A percentile compares a stretch with the other conserved stretches of the same genome.
These are phyloP conservation scores for Eucommia ulmoides DNA, from an alignment of 257 asterid genomes.

Conservation along the genomic window DNA sequence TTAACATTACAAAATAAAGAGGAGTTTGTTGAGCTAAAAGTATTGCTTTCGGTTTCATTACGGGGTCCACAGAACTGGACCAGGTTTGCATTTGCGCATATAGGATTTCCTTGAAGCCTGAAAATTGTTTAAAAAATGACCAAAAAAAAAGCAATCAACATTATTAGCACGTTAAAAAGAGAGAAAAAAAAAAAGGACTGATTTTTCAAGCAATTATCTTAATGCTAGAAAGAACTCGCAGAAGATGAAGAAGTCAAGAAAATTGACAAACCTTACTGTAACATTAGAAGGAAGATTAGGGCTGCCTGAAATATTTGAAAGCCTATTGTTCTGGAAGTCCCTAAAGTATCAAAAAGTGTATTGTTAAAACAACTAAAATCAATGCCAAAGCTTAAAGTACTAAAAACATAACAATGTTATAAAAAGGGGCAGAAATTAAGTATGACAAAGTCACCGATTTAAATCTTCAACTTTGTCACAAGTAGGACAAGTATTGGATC, in stretches of 20 bases:
- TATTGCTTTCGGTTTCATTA: constrained; percentile 21
- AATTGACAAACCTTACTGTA: constrained; percentile 53
- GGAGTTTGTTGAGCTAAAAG: constrained; percentile 15
- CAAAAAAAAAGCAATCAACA: not conserved
- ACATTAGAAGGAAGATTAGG: constrained; percentile 32
- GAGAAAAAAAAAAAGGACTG: not conserved
- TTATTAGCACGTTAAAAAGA: not conserved
- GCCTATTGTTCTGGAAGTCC: constrained; percentile 54
- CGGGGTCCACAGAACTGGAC: constrained; percentile 40
- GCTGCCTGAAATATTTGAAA: constrained; percentile 50
- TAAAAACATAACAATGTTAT: not conserved
- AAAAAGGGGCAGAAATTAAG: not conserved
- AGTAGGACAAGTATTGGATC: not conserved
- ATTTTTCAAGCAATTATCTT: not conserved
- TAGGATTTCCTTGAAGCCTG: constrained; percentile 87
- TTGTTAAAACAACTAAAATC: not conserved
- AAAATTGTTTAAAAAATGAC: constrained; percentile 7
- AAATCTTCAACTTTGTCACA: not conserved
- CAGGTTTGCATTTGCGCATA: constrained; percentile 30
- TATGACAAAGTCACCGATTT: not conserved
- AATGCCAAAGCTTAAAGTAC: not conserved
- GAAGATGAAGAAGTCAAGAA: constrained; percentile 7
- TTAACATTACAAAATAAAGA: constrained; percentile 23
- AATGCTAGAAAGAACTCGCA: not conserved
- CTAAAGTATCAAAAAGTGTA: constrained; percentile 30